Evolutionary conservation across 1,284 basidiomycete genomes (phyloP).

Genomic region (Tilletia horrida): DNA sequence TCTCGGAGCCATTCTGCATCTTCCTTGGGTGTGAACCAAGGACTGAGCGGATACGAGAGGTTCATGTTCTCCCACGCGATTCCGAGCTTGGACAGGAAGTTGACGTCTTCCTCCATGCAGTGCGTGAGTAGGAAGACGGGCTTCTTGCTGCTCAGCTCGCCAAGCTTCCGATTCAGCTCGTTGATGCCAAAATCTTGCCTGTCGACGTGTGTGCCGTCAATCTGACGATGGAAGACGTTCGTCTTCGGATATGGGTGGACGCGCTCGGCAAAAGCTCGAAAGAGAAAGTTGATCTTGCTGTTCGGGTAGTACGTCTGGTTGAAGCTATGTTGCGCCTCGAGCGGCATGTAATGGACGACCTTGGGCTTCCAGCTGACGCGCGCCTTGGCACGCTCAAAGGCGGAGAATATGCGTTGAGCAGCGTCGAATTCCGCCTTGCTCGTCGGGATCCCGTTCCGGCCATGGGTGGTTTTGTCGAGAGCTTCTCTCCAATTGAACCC

Average conservation of each 20-base stretch:
- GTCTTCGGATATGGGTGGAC: background rate
- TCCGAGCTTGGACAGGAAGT: background rate
- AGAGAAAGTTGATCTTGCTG: slow-evolving; percentile 3
- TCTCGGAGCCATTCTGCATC: background rate
- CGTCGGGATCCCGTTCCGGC: background rate
- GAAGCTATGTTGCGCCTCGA: background rate
- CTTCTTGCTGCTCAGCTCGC: background rate
- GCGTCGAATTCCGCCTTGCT: background rate
- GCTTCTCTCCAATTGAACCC: background rate
- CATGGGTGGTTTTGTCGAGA: background rate
- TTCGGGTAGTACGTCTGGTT: background rate
- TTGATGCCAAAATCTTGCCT: background rate
- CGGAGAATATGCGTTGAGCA: background rate
- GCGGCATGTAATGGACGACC: slow-evolving; percentile 3
- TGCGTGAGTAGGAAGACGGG: slow-evolving; percentile 13
- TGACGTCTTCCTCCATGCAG: slow-evolving; percentile 13
- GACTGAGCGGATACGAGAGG: slow-evolving; percentile 1
- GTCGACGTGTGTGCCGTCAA: background rate
- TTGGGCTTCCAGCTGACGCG: background rate
- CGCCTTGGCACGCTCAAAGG: background rate
- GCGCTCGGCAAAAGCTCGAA: background rate
- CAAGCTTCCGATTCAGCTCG: background rate
- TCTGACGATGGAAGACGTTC: background rate
- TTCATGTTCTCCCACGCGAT: slow-evolving; percentile 3
- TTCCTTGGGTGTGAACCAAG: slow-evolving; percentile 9